phyloP scores from a whole-genome alignment of 768 basidiomycete genomes.

The Cyclocybe aegerita region DNA sequence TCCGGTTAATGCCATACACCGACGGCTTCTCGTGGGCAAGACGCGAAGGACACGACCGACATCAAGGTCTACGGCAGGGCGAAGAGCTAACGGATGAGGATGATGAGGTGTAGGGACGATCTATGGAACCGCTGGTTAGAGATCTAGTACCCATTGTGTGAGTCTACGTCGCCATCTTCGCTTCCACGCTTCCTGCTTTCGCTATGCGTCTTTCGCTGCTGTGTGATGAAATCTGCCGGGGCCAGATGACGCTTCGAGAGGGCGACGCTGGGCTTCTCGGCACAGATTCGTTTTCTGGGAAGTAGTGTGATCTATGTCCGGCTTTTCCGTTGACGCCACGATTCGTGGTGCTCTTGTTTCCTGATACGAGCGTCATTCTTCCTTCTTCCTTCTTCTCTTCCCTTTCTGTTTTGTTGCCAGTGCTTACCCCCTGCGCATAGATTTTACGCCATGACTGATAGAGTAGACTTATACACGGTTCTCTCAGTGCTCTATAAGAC shows the following conservation, averaged over 20 bases:
- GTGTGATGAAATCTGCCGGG: conserved; percentile 75
- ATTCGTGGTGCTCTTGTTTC: not conserved
- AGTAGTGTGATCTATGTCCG: conserved; percentile 64
- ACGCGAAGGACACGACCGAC: conserved; percentile 58
- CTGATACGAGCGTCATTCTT: not conserved
- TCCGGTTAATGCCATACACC: conserved; percentile 77
- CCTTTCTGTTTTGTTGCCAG: no score
- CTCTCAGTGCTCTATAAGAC: no score
- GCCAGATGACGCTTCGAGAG: conserved; percentile 78
- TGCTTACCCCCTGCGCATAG: no score
- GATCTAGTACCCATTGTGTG: conserved; percentile 18
- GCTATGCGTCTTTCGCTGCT: not conserved
- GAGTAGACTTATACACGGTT: no score
- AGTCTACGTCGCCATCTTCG: conserved; percentile 11
- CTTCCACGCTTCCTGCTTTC: not conserved
- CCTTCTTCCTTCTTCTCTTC: not conserved
- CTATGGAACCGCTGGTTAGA: conserved; percentile 2
- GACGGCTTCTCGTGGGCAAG: conserved; percentile 85
- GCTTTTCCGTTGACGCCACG: conserved; percentile 28
- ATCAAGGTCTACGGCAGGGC: conserved; percentile 62
- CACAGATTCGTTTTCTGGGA: conserved; percentile 33
- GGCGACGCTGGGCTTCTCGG: conserved; percentile 3
- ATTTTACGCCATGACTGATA: no score
- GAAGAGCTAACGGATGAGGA: conserved; percentile 92
- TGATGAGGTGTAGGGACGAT: conserved; percentile 33